These are phyloP conservation scores for Fragaria vesca DNA, from an alignment of 306 rosid species.

Conservation along the genomic window DNA sequence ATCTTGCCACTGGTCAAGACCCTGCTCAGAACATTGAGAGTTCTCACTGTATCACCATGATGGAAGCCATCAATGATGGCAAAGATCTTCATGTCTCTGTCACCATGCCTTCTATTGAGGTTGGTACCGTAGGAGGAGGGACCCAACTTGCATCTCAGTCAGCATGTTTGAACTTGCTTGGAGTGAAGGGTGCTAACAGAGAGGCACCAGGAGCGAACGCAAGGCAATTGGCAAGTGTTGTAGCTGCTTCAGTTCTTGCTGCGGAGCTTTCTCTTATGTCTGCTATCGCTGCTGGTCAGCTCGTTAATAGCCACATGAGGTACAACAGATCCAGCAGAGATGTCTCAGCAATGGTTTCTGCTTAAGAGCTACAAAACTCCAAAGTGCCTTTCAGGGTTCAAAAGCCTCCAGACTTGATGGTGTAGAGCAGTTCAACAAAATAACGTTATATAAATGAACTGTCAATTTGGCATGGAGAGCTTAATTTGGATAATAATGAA, in stretches of 20 bases:
- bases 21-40: constrained; percentile 96
- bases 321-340: constrained; percentile 85
- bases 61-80: constrained; percentile 78
- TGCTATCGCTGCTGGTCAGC: constrained; percentile 89
- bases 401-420: background rate
- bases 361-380: constrained; percentile 21
- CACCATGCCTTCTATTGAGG: constrained; percentile 94
- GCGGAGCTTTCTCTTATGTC: constrained; percentile 95
- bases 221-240: constrained; percentile 63
- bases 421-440: background rate
- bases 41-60: constrained; percentile 89
- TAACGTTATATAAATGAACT: background rate
- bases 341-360: constrained; percentile 37
- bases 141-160: constrained; percentile 95
- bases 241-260: constrained; percentile 87
- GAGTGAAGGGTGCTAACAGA: constrained; percentile 84
- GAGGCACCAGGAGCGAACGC: constrained; percentile 77
- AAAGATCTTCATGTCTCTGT: constrained; percentile 86
- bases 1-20: constrained; percentile 92
- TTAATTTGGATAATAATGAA: constrained; percentile 13
- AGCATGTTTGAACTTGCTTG: constrained; percentile 84
- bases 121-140: constrained; percentile 97
- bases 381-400: background rate
- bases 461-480: constrained; percentile 7
- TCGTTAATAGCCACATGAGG: constrained; percentile 88